Evolutionary conservation across 805 yeast genomes (phyloP).

Genomic region (Saccharomycopsis fibuligera): DNA sequence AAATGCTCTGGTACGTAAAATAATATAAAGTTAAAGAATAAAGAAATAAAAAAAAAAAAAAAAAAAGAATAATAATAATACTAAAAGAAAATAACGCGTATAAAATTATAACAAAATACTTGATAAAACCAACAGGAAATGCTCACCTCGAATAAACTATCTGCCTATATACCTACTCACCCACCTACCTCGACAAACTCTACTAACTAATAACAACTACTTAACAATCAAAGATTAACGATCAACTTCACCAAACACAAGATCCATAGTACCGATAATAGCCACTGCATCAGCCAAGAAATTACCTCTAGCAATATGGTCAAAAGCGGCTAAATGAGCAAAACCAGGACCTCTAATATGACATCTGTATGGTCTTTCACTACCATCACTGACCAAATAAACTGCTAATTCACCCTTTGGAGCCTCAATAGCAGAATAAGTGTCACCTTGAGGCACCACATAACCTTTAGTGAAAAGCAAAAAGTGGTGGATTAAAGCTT

Average conservation of each 20-base stretch:
- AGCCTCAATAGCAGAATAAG: conserved; percentile 87
- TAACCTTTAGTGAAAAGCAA: conserved; percentile 82
- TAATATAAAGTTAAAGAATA: no score
- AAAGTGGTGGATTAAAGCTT: conserved; percentile 85
- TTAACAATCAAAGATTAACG: no score
- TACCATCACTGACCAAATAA: conserved; percentile 80
- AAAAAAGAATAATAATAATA: no score
- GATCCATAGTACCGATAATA: conserved; percentile 91
- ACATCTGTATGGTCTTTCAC: conserved; percentile 87
- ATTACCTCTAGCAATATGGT: conserved; percentile 79
- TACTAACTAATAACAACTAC: no score
- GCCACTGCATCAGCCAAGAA: conserved; percentile 90
- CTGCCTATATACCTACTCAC: no score
- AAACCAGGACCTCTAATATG: conserved; percentile 94
- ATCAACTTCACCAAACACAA: conserved; percentile 92
- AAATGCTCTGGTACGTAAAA: no score
- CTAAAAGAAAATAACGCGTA: no score
- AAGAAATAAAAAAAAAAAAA: no score
- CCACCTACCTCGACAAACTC: no score
- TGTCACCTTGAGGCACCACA: conserved; percentile 85
- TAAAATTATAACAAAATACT: no score
- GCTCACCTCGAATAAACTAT: no score
- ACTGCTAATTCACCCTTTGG: conserved; percentile 96
- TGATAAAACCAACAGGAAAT: no score
- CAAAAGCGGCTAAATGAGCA: conserved; percentile 85